Evolutionary conservation across 2,329 filamentous ascomycete species (phyloP), one percentile per base, ranked within the genome.

Genomic region (Ophidiomyces ophidiicola): DNA sequence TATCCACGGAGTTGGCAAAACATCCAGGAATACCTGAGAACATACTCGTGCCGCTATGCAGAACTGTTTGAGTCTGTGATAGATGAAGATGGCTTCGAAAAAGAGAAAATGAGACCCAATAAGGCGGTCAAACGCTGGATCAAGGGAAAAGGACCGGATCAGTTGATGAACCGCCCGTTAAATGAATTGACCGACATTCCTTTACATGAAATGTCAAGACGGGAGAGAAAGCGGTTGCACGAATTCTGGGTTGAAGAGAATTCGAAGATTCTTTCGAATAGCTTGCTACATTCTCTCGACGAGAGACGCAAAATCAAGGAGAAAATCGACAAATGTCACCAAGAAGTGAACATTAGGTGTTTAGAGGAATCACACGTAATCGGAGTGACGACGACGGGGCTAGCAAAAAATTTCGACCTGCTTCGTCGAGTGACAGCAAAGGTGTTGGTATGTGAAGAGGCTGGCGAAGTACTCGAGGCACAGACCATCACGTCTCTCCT

Each of bases 381-480:
- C 30, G 78, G 69, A 0, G 82, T 77, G 45, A 86, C 81, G 0
- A 85, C 80, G 0, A 85, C 77, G 0, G 78, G 65, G 0, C 79
- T 79, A 0, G 77, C 81, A 0, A 82, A 67, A 55, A 70, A 80
- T 36, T 58, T 66, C 0, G 57, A 68, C 0, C 60, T 72, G 1
- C 66, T 85, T 5, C 66, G 66, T 3, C 60, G 65, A 0, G 70
- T 70, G 0, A 54, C 59, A 0, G 75, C 78, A 0, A 73, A 75
- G 1, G 62, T 82, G 15, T 56, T 83, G 1, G 52, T 86, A 0
- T 72, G 82, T 0, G 80, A 85, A 53, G 80, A 85, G 55, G 80
- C 79, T 0, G 80, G 78, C 1, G 80, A 85, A 46, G 80, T 85
- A 2, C 61, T 83, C 0, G 80, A 85, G 53, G 68, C 69, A 1